phyloP scores from a whole-genome alignment of 2,329 filamentous ascomycete genomes.

The Colletotrichum spinosum region DNA sequence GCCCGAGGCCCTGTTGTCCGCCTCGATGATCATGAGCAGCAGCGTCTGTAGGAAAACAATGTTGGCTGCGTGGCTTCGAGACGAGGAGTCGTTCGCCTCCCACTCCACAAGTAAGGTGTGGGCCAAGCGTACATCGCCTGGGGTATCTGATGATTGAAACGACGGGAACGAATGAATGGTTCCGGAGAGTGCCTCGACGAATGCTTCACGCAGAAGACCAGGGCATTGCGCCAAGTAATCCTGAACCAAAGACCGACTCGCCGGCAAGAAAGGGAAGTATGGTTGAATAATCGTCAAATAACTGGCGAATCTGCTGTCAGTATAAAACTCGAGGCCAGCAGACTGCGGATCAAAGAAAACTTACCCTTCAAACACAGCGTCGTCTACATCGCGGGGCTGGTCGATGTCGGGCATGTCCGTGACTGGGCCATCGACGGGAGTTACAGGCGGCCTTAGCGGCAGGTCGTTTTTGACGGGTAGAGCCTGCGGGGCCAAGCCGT shows the following conservation, averaged over 20 bases:
- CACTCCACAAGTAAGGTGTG: constrained; percentile 63
- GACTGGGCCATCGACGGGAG: constrained; percentile 50
- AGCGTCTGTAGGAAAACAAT: constrained; percentile 75
- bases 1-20: constrained; percentile 65
- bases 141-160: constrained; percentile 47
- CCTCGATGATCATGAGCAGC: constrained; percentile 74
- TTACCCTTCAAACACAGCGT: constrained; percentile 59
- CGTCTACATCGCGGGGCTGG: constrained; percentile 53
- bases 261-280: constrained; percentile 74
- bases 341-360: constrained; percentile 35
- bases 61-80: constrained; percentile 54
- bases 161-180: constrained; percentile 65
- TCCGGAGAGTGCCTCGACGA: constrained; percentile 71
- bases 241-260: constrained; percentile 66
- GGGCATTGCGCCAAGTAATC: constrained; percentile 68
- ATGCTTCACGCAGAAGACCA: constrained; percentile 69
- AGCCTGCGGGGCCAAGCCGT: constrained; percentile 60
- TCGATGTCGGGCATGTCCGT: constrained; percentile 49
- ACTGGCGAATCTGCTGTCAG: constrained; percentile 47
- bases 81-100: constrained; percentile 55
- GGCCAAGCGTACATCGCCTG: constrained; percentile 57
- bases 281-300: constrained; percentile 76
- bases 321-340: not conserved
- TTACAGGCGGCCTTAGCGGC: constrained; percentile 50
- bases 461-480: constrained; percentile 51